Evolutionary conservation across 1,284 basidiomycete genomes (phyloP).

Genomic region (Fomes fomentarius): DNA sequence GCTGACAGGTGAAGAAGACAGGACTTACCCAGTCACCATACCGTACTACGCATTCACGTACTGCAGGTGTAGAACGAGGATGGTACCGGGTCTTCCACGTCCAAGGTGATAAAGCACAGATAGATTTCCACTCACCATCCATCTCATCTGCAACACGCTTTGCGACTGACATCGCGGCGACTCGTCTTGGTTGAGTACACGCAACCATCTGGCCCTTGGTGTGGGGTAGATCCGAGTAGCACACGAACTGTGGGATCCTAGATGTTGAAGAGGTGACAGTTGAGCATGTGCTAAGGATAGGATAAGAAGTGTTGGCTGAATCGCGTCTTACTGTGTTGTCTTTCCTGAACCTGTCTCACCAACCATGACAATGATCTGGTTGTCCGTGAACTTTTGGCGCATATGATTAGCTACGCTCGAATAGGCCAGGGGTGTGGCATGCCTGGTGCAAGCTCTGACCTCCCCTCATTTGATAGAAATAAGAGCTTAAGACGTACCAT

Average conservation of each 20-base stretch:
- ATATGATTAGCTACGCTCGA: constrained; percentile 37
- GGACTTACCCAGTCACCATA: background rate
- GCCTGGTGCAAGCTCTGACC: constrained; percentile 36
- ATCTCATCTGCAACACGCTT: constrained; percentile 99
- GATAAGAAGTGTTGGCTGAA: too few relatives aligned
- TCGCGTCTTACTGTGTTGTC: constrained; percentile 92
- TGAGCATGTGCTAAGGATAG: constrained; percentile 19
- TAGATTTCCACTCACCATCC: constrained; percentile 70
- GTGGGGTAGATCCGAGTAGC: constrained; percentile 91
- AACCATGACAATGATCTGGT: constrained; percentile 95
- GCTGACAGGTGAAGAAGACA: background rate
- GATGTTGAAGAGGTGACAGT: background rate
- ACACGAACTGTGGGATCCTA: constrained; percentile 93
- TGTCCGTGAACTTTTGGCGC: constrained; percentile 68
- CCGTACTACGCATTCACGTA: background rate
- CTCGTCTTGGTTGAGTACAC: constrained; percentile 96
- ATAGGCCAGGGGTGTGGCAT: constrained; percentile 21
- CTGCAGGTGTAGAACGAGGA: background rate
- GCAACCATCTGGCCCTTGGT: constrained; percentile 90
- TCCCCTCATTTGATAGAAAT: constrained; percentile 38
- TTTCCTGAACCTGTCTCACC: constrained; percentile 99
- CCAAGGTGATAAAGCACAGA: background rate
- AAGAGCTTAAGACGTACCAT: constrained; percentile 59
- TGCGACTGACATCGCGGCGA: constrained; percentile 97
- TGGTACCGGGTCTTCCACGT: background rate